Evolutionary conservation across 2,329 filamentous ascomycete genomes (phyloP), one percentile per base, ranked within the genome.

Genomic region (Neophaeococcomyces mojaviensis): DNA sequence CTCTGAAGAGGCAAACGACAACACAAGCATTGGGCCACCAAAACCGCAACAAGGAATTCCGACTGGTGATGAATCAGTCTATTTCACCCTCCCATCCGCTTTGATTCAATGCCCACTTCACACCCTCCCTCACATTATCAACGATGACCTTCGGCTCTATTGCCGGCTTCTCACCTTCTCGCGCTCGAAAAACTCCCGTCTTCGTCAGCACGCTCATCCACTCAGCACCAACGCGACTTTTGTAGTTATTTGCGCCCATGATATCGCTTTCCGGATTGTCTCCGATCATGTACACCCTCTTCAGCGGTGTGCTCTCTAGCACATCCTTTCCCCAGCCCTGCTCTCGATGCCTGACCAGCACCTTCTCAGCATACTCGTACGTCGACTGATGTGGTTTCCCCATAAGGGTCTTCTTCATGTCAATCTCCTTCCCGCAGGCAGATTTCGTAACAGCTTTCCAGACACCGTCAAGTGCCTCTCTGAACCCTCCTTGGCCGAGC

Each of bases 221-320:
- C 48, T 80, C 71, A n/a, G 80, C 85, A 7, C 82, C 82, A 47
- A 75, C 66, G 3, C 74, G 68, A 51, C 83, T 86, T 36, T 69
- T 59, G 60, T 84, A 95, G 37, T 77, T 74, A 61, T 94, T 94
- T 16, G 87, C 89, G 4, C 92, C 92, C 4, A 79, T 72, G 54
- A 98, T 95, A 63, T 98, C 92, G 56, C 85, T 92, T 60, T 87
- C 87, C 4, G 86, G 85, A 59, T 90, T 90, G 60, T 90, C 86
- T 4, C 92, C 92, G 34, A 97, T 78, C 90, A 97, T 97, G 66
- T 94, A 97, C 9, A 97, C 88, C 35, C 75, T 77, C 58, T 74
- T 72, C 46, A 95, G 65, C n/a, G 75, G 73, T 16, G 30, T 54
- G 45, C 52, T 52, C 48, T 39, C 48, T 39, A 38, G 58, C 55